These are phyloP conservation scores for Bruguiera hainesii DNA, from an alignment of 441 rosid species.

Conservation along the genomic window DNA sequence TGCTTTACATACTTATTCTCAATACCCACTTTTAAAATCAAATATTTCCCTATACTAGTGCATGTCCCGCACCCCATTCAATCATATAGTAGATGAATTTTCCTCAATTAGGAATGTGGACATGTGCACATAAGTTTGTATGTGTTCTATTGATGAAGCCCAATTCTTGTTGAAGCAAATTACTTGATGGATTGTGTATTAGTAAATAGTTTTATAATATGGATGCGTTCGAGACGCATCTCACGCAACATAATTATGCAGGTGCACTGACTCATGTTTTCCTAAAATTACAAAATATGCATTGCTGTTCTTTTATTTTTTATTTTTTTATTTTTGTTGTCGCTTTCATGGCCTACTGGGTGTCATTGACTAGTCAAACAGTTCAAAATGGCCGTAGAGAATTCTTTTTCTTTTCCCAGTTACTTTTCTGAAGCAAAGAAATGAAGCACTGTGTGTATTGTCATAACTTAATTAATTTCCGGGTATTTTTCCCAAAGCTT, in stretches of 20 bases:
- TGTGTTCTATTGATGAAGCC: too few relatives aligned
- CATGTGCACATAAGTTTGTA: too few relatives aligned
- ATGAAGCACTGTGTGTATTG: neutral
- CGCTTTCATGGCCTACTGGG: neutral
- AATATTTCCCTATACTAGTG: neutral
- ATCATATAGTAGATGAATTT: too few relatives aligned
- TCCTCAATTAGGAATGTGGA: too few relatives aligned
- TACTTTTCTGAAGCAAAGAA: neutral
- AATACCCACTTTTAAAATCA: neutral
- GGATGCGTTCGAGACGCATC: too few relatives aligned
- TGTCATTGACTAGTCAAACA: neutral
- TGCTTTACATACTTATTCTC: slow-evolving; percentile 20
- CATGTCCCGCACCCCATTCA: too few relatives aligned
- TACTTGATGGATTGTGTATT: too few relatives aligned
- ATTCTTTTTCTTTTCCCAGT: neutral
- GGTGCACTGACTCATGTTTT: neutral
- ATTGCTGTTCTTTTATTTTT: neutral
- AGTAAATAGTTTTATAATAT: too few relatives aligned
- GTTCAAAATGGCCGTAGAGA: neutral
- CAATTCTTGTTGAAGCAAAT: too few relatives aligned
- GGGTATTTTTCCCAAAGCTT: neutral
- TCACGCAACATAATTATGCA: too few relatives aligned
- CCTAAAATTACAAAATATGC: neutral
- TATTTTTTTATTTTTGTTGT: neutral
- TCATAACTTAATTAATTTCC: neutral